Conservation (phyloP, 2,329 filamentous ascomycete genomes). For the Xylaria hypoxylon region DNA sequence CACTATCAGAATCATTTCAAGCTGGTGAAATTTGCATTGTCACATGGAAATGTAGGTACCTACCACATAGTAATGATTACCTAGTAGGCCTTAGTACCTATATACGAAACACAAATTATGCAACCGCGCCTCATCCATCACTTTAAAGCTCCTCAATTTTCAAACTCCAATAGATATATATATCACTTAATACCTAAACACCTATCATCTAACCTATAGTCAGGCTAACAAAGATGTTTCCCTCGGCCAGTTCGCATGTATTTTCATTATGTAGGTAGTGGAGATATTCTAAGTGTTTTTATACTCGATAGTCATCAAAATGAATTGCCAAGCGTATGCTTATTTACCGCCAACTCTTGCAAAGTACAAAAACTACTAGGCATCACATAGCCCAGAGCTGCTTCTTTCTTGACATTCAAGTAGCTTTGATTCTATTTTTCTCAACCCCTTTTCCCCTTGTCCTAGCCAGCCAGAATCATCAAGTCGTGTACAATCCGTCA, state of each 20-base stretch:
- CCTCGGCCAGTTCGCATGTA: not conserved
- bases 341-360: no score
- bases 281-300: not conserved
- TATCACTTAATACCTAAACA: no score
- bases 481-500: conserved; percentile 39
- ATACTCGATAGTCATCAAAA: not conserved
- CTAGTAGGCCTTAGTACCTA: not conserved
- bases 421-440: conserved; percentile 32
- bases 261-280: not conserved
- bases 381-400: conserved; percentile 2
- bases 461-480: conserved; percentile 32
- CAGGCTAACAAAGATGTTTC: not conserved
- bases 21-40: not conserved
- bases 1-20: not conserved
- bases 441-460: conserved; percentile 22
- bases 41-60: conserved; percentile 10
- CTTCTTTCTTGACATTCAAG: conserved; percentile 8
- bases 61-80: no score
- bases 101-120: not conserved
- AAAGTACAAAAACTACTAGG: not conserved
- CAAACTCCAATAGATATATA: no score
- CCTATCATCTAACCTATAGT: no score
- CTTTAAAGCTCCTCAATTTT: not conserved
- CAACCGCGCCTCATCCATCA: not conserved
- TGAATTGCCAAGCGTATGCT: not conserved